Conservation (phyloP, 2,329 filamentous ascomycete genomes). For the Colletotrichum sidae region DNA sequence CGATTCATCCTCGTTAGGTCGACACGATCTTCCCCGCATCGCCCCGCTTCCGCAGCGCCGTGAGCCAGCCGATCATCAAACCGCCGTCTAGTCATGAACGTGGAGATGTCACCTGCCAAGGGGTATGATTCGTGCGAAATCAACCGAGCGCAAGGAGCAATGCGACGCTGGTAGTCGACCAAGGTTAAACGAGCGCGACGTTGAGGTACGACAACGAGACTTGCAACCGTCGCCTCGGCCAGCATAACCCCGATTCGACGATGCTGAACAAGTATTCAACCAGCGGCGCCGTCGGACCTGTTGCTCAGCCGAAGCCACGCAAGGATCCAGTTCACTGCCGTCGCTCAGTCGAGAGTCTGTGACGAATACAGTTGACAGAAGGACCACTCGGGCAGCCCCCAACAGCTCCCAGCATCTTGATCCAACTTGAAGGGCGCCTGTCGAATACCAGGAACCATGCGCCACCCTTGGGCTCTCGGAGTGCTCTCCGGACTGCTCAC, state of each 20-base stretch:
- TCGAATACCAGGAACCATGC: too few relatives aligned
- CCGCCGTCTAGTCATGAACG: background rate
- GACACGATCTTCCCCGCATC: constrained; percentile 15
- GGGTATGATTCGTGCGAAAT: constrained; percentile 31
- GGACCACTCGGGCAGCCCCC: constrained; percentile 6
- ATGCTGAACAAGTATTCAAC: too few relatives aligned
- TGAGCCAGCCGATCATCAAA: background rate
- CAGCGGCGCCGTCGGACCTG: too few relatives aligned
- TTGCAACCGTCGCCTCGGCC: background rate
- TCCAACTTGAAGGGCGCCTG: too few relatives aligned
- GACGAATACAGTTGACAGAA: too few relatives aligned
- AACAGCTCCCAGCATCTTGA: too few relatives aligned
- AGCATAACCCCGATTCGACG: background rate
- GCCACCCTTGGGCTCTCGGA: background rate
- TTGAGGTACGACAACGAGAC: background rate
- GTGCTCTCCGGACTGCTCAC: background rate
- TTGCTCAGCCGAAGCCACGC: too few relatives aligned
- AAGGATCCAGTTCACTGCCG: too few relatives aligned
- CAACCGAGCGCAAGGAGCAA: background rate
- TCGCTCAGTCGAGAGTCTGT: too few relatives aligned
- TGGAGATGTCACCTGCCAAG: background rate
- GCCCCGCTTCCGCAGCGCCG: constrained; percentile 7
- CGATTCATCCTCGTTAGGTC: too few relatives aligned
- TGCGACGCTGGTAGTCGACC: background rate
- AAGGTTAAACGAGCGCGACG: background rate